Evolutionary conservation across 2,329 filamentous ascomycete species (phyloP).

Genomic region (Neurospora sp.): DNA sequence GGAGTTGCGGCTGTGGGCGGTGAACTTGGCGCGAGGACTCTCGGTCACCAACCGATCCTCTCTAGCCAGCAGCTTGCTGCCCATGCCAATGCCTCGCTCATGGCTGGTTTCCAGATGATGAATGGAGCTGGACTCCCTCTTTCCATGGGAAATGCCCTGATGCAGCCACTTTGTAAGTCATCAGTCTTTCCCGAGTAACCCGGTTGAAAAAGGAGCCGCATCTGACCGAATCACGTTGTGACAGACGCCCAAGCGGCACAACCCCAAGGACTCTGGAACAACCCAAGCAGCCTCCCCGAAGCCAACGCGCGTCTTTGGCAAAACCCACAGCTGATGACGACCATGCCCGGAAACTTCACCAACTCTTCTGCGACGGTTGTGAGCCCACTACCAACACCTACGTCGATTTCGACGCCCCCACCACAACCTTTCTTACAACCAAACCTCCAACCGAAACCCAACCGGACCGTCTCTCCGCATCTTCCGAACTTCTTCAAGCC

Average conservation of each 20-base stretch:
- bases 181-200: not conserved
- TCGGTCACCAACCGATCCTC: not conserved
- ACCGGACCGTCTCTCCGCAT: conserved; percentile 34
- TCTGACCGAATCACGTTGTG: not conserved
- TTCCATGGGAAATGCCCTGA: not conserved
- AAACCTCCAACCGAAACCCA: conserved; percentile 11
- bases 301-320: not conserved
- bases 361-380: not conserved
- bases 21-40: not conserved
- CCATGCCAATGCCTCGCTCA: not conserved
- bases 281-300: not conserved
- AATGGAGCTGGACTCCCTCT: not conserved
- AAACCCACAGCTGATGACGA: not conserved
- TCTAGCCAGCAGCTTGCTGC: not conserved
- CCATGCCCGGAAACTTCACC: not conserved
- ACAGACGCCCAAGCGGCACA: not conserved
- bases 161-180: not conserved
- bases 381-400: not conserved
- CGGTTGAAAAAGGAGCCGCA: not conserved
- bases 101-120: not conserved
- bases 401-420: not conserved
- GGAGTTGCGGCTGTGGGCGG: not conserved
- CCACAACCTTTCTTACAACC: not conserved
- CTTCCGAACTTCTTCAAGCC: conserved; percentile 66
- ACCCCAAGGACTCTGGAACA: not conserved